Evolutionary conservation across 225 moss, liverwort and hornwort genomes (phyloP).

Genomic region (Neckera pumila): DNA sequence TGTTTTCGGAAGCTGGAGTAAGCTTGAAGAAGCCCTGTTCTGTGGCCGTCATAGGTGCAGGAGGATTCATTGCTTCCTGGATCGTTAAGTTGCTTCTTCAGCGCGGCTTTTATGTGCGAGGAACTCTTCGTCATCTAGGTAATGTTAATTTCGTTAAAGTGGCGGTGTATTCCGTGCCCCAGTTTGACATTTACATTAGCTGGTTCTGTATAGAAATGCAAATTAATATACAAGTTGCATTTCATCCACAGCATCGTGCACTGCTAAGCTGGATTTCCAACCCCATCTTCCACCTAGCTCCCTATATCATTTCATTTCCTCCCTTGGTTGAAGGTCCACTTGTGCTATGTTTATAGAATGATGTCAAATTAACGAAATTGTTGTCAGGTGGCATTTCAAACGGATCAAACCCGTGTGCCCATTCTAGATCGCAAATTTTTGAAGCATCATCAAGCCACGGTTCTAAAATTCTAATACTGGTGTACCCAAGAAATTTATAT

Average conservation of each 20-base stretch:
- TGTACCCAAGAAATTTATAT: neutral
- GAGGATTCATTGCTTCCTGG: slow-evolving; percentile 43
- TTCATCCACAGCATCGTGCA: neutral
- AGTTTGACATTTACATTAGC: neutral
- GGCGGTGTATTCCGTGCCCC: too few relatives aligned
- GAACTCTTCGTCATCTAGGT: slow-evolving; percentile 25
- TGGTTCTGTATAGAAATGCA: neutral
- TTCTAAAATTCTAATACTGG: neutral
- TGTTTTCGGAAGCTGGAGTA: neutral
- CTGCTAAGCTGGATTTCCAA: neutral
- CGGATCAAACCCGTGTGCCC: neutral
- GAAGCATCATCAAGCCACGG: neutral
- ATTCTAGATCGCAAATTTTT: neutral
- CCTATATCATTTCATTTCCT: neutral
- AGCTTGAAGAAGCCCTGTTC: neutral
- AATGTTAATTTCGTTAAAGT: neutral
- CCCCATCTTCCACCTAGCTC: neutral
- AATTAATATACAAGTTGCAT: neutral
- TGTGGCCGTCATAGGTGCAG: slow-evolving; percentile 25
- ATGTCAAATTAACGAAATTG: neutral
- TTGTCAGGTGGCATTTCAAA: neutral
- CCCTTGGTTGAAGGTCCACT: neutral
- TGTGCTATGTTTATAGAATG: neutral
- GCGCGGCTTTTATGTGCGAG: slow-evolving; percentile 33
- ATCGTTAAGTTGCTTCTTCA: slow-evolving; percentile 33